These are phyloP conservation scores for Yarrowia sp. DNA, from an alignment of 805 yeast genomes.

Conservation along the genomic window DNA sequence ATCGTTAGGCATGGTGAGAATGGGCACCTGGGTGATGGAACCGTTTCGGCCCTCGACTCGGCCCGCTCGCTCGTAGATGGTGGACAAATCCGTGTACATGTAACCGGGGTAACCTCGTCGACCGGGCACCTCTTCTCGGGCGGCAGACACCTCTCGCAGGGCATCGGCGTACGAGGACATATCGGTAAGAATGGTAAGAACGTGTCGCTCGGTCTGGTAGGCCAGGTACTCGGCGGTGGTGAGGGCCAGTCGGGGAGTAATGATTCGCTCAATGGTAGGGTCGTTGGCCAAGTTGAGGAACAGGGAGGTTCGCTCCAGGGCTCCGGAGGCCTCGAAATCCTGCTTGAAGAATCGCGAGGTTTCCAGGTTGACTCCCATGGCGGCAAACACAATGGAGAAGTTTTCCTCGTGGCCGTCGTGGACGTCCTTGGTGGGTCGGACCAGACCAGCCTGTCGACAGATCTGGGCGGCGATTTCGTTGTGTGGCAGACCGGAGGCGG, in stretches of 20 bases:
- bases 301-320: constrained; percentile 94
- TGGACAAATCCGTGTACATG: constrained; percentile 99
- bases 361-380: constrained; percentile 99
- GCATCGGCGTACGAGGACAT: constrained; percentile 99
- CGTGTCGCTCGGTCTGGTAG: constrained; percentile 98
- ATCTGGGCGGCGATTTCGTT: constrained; percentile 99
- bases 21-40: constrained; percentile 98
- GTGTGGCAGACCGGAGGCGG: constrained; percentile 99
- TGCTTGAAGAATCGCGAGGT: constrained; percentile 98
- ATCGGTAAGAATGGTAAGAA: constrained; percentile 94
- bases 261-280: constrained; percentile 99
- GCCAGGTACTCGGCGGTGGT: constrained; percentile 99
- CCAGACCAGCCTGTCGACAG: constrained; percentile 99
- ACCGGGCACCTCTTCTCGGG: constrained; percentile 99
- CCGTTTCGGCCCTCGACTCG: constrained; percentile 99
- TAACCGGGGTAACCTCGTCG: constrained; percentile 99
- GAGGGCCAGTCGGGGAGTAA: constrained; percentile 97
- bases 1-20: constrained; percentile 99
- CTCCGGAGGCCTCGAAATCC: constrained; percentile 98
- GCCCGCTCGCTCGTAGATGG: constrained; percentile 99
- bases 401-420: constrained; percentile 99
- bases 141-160: constrained; percentile 98
- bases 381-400: constrained; percentile 98
- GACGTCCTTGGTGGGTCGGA: constrained; percentile 98
- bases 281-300: constrained; percentile 97